Evolutionary conservation across 2,329 filamentous ascomycete species (phyloP).

Genomic region (Ceratocystis destructans): DNA sequence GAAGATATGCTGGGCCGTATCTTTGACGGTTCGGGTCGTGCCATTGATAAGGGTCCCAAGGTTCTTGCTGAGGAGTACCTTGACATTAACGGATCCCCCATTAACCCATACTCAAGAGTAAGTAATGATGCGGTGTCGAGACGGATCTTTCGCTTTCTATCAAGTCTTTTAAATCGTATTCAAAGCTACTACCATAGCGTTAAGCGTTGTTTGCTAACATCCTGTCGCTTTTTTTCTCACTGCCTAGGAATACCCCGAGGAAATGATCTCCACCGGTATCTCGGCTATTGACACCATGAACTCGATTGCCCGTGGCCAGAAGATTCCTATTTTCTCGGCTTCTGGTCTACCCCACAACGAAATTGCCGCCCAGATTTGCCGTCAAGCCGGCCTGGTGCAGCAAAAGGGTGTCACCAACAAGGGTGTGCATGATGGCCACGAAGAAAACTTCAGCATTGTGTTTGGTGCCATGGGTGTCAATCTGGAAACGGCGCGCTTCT

Average conservation of each 20-base stretch:
- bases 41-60: constrained; percentile 98
- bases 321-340: constrained; percentile 98
- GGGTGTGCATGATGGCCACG: constrained; percentile 88
- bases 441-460: constrained; percentile 99
- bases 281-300: constrained; percentile 98
- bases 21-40: constrained; percentile 93
- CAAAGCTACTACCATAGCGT: neutral
- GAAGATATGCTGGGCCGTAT: constrained; percentile 99
- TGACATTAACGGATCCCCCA: constrained; percentile 97
- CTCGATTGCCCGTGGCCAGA: constrained; percentile 94
- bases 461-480: constrained; percentile 99
- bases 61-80: constrained; percentile 95
- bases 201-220: neutral
- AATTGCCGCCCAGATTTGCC: constrained; percentile 96
- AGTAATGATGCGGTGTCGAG: constrained; percentile 23
- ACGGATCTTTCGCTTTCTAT: neutral
- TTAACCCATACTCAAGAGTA: constrained; percentile 96
- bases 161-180: neutral
- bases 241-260: constrained; percentile 82
- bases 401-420: constrained; percentile 68
- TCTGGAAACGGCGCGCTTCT: constrained; percentile 96
- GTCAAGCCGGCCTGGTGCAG: constrained; percentile 87
- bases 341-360: constrained; percentile 98
- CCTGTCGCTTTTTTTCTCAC: neutral
- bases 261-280: constrained; percentile 99